Conservation (phyloP, 768 basidiomycete species). For the Thelephora aurantiotincta region DNA sequence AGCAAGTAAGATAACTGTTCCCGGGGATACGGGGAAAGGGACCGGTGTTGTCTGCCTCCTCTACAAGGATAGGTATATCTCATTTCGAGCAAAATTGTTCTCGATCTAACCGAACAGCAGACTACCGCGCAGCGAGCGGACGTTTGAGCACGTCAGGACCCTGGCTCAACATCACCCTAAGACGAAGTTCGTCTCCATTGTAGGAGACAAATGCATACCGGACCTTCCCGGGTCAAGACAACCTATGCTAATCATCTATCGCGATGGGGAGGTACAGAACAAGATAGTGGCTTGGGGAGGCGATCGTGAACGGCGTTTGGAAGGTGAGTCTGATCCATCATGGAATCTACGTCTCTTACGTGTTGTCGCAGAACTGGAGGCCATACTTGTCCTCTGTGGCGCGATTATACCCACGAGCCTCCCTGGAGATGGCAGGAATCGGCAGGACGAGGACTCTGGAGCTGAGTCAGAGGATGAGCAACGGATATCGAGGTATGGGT, state of each 20-base stretch:
- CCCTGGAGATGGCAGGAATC: conserved; percentile 12
- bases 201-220: conserved; percentile 91
- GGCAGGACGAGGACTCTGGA: conserved; percentile 27
- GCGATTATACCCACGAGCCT: conserved; percentile 43
- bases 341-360: background rate
- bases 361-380: conserved; percentile 46
- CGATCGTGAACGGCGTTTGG: conserved; percentile 57
- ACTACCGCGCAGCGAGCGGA: conserved; percentile 65
- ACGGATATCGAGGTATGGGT: too few species aligned
- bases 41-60: conserved; percentile 91
- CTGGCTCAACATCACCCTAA: conserved; percentile 78
- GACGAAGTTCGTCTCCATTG: conserved; percentile 92
- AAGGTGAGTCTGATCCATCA: conserved; percentile 41
- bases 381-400: conserved; percentile 46
- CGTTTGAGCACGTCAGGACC: conserved; percentile 50
- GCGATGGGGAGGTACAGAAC: conserved; percentile 79
- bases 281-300: conserved; percentile 80
- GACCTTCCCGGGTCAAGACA: conserved; percentile 84
- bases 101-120: conserved; percentile 23
- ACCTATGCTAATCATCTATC: conserved; percentile 88
- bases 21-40: conserved; percentile 54
- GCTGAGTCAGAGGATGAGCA: conserved; percentile 19
- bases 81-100: background rate
- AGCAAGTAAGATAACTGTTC: conserved; percentile 60
- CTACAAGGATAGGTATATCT: conserved; percentile 74